Evolutionary conservation across 2,329 filamentous ascomycete genomes (phyloP), one percentile per base, ranked within the genome.

Genomic region (Juglanconis oblonga): DNA sequence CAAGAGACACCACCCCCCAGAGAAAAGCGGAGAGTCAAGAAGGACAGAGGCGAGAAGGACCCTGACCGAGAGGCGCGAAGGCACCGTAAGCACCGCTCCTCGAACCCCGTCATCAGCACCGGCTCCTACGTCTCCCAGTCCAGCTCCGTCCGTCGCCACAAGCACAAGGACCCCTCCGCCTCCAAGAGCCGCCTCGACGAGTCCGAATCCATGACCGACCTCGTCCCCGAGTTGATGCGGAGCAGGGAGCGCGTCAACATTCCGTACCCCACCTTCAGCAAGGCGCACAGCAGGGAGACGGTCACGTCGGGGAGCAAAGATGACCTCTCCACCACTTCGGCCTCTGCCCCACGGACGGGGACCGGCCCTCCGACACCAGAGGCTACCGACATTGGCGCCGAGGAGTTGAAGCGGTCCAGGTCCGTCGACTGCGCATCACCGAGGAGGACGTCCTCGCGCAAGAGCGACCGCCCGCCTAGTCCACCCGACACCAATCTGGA

Each of bases 231-330:
- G 67, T 70, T 82, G 54, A 71, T 73, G 50, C 71, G 74, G 49
- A 76, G 72, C 62, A 71, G 68, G 53, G 78, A 81, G 56, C 79
- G 80, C 33, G 71, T 79, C 38, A 83, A 81, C 63, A 71, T 90
- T 47, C 88, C 91, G 6, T 96, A 97, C 71, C 91, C 92, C 1
- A 82, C 83, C 10, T 92, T 96, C 74, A 95, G 90, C 76, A 97
- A 96, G 76, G 90, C 90, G 11, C 91, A 96, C 73, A 96, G 92
- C 79, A 95, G 92, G 74, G 94, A 97, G 76, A 85, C 87, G 49
- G 85, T 97, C 57, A 35, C 32, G 5, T 45, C 48, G 11, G 81
- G 85, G 65, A 87, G 85, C 70, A 79, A 79, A 55, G 83, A 87
- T 50, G 80, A 84, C 56, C 66, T 83, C 52, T 71, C 74, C 31